Evolutionary conservation across 495 filamentous ascomycete genomes (phyloP).

Genomic region (Podospora conica): DNA sequence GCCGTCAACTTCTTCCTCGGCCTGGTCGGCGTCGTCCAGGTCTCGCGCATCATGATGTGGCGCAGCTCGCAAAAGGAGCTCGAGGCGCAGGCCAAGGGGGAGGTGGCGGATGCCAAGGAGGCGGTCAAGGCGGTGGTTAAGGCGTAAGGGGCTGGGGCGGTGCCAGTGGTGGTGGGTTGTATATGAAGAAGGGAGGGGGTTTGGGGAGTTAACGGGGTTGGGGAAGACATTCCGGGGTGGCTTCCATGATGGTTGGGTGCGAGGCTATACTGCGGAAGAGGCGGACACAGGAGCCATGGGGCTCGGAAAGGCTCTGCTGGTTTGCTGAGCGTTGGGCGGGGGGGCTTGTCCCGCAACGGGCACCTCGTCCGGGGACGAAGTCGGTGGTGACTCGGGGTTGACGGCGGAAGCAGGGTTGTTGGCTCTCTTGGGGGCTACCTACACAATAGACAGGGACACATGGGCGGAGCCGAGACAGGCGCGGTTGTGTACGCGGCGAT

Average conservation of each 20-base stretch:
- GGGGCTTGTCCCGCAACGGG: background rate
- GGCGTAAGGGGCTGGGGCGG: background rate
- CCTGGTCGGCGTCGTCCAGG: conserved; percentile 75
- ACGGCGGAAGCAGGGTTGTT: background rate
- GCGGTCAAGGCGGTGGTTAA: conserved; percentile 12
- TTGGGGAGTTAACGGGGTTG: background rate
- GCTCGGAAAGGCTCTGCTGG: background rate
- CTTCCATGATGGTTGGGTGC: background rate
- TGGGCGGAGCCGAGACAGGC: background rate
- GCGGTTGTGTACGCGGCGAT: background rate
- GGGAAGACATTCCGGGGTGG: background rate
- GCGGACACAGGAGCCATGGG: background rate
- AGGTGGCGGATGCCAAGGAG: conserved; percentile 27
- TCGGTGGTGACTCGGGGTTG: background rate
- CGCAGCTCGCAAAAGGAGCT: conserved; percentile 52
- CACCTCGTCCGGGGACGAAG: background rate
- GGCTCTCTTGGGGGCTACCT: background rate
- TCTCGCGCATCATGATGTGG: conserved; percentile 67
- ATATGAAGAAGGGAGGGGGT: background rate
- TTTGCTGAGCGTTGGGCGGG: background rate
- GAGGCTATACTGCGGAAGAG: background rate
- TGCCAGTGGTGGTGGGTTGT: background rate
- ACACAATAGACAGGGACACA: background rate
- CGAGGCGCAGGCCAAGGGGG: conserved; percentile 16
- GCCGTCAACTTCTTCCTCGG: conserved; percentile 98